Percentiles rank a stretch among this genome's conserved stretches.
These are phyloP conservation scores for Paxillus involutus DNA, from an alignment of 768 basidiomycete genomes.

Conservation along the genomic window DNA sequence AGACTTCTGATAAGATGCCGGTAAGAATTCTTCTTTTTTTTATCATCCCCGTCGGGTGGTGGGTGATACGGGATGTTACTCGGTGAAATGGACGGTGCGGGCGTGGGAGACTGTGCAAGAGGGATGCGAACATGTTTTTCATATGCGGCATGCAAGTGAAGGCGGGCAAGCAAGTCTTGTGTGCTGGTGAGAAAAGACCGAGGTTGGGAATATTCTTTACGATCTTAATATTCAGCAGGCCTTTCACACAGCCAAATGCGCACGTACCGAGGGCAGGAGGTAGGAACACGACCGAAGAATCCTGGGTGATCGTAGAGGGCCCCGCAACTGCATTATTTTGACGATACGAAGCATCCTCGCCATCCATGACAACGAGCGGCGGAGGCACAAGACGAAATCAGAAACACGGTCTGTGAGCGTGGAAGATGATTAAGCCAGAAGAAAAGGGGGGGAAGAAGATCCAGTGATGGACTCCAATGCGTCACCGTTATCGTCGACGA, in stretches of 20 bases:
- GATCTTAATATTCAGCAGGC: constrained; percentile 17
- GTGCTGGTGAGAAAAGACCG: constrained; percentile 62
- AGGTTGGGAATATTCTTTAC: constrained; percentile 31
- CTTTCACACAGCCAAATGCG: not conserved
- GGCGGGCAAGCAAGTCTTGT: constrained; percentile 74
- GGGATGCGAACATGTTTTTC: constrained; percentile 76
- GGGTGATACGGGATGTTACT: constrained; percentile 48
- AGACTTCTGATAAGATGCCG: constrained; percentile 75
- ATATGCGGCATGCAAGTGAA: constrained; percentile 71
- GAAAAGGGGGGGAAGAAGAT: not conserved
- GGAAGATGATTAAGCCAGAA: constrained; percentile 16
- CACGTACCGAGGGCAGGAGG: constrained; percentile 34
- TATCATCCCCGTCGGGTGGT: constrained; percentile 54
- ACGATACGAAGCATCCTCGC: constrained; percentile 23
- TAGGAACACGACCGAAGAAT: constrained; percentile 23
- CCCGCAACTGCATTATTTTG: constrained; percentile 61
- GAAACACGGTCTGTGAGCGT: constrained; percentile 16
- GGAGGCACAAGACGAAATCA: constrained; percentile 22
- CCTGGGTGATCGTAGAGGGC: constrained; percentile 44
- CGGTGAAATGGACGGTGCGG: constrained; percentile 28
- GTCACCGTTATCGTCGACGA: constrained; percentile 30
- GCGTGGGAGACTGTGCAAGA: constrained; percentile 25
- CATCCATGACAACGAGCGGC: constrained; percentile 29
- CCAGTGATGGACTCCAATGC: not conserved
- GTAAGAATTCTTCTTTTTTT: constrained; percentile 77